Base-by-base conservation (phyloP, 2,329 filamentous ascomycete species). In the Ascochyta fabae region DNA sequence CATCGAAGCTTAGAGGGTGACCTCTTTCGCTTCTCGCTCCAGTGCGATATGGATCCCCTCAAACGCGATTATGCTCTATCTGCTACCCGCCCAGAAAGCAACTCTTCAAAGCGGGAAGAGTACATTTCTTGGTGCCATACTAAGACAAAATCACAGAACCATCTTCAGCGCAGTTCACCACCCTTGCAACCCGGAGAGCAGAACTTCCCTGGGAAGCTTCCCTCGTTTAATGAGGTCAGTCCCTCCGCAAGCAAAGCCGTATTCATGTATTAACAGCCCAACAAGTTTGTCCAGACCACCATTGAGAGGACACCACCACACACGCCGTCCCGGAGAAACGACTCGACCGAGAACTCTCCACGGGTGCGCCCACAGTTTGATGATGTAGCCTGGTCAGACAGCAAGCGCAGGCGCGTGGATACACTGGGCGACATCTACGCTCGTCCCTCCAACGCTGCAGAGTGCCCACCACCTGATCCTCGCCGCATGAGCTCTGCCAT, bases 101-200 rank as follows among this genome's bases (percentile, higher is more conserved):
- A 50, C 16, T 3, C 9, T 6, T 3, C 24, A 6, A 53, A 23
- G 15, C 22, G 15, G 23, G 13, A 39, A 8, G 26, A 42, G 26
- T 29, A 51, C n/a, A 9, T 22, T 26, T 15, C 33, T 16, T 51
- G 53, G 42, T 33, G 6, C 33, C 10, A 36, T 51, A 46, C 53
- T 56, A 51, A 56, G 53, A 51, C 43, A 6, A 33, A 12, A 44
- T 13, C n/a, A 42, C 71, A 74, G 69, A 67, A 57, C 41, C 67
- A 67, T 34, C 53, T 56, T 13, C 62, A 68, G 36, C 66, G 71
- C 33, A 64, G 66, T 36, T 73, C 72, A n/a, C 72, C 72, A 7
- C 72, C 72, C 6, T 61, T 73, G 4, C 72, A 74, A 52, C 66
- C 67, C 2, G 68, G 68, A 33, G 72, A 74, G 58, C 68, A 69